Percentiles rank a stretch among this genome's conserved stretches.
Conservation (phyloP, 441 rosid species). For the Geranium incanum region DNA sequence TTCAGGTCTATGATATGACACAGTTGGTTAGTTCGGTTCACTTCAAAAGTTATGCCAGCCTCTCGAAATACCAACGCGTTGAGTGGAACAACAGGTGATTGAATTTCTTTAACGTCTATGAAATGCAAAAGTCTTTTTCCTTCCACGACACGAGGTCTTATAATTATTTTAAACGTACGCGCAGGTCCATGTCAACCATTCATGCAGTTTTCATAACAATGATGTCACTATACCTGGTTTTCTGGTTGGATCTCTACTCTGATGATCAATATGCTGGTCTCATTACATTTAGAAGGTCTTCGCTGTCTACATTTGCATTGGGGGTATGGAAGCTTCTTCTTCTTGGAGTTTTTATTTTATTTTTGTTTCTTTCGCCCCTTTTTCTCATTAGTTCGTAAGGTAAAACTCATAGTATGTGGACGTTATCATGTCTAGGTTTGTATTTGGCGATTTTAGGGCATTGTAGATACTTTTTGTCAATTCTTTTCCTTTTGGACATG, state of each 20-base stretch:
- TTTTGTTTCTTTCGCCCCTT: not conserved
- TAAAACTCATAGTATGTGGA: not conserved
- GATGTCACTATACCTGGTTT: conserved; percentile 36
- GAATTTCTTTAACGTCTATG: not conserved
- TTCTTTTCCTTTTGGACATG: not conserved
- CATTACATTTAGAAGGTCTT: conserved; percentile 31
- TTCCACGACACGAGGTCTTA: not conserved
- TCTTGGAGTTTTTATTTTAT: not conserved
- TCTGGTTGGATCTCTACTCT: conserved; percentile 34
- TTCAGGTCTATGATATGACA: conserved; percentile 38
- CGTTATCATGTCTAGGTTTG: not conserved
- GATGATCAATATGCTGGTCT: conserved; percentile 22
- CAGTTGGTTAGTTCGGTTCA: conserved; percentile 30
- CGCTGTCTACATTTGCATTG: conserved; percentile 30
- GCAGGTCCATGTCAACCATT: conserved; percentile 39
- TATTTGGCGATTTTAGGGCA: not conserved
- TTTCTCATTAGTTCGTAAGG: not conserved
- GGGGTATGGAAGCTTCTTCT: conserved; percentile 30
- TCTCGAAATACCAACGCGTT: conserved; percentile 28
- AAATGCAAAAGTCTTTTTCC: not conserved
- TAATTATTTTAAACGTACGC: not conserved
- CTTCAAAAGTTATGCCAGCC: conserved; percentile 35
- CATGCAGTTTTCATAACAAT: conserved; percentile 39
- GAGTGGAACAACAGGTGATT: conserved; percentile 49
- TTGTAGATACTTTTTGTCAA: not conserved